Conservation (phyloP, 2,329 filamentous ascomycete genomes). For the Geosmithia putterillii region DNA sequence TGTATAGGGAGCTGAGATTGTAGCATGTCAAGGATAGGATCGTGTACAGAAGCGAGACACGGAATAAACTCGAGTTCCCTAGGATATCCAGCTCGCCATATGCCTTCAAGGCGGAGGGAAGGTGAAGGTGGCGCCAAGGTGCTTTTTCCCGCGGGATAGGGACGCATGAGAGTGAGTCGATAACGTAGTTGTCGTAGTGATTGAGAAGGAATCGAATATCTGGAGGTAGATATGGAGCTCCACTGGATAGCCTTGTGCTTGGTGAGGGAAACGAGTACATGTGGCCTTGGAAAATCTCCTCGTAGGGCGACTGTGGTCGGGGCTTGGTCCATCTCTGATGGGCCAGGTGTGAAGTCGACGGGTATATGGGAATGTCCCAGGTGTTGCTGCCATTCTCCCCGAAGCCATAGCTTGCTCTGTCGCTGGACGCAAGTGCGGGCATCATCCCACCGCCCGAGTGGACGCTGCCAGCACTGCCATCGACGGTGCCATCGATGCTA, state of each 20-base stretch:
- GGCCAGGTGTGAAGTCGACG: neutral
- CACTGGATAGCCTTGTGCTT: neutral
- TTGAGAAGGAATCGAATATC: neutral
- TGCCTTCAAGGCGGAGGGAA: neutral
- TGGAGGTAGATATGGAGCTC: neutral
- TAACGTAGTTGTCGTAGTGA: neutral
- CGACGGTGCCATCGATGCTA: neutral
- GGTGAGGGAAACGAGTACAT: neutral
- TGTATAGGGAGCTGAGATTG: neutral
- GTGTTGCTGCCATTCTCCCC: neutral
- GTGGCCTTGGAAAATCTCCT: neutral
- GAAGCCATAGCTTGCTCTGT: neutral
- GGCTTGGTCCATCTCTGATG: neutral
- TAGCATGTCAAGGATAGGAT: neutral
- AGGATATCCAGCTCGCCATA: neutral
- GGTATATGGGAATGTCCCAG: neutral
- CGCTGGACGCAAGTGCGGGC: neutral
- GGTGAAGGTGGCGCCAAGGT: neutral
- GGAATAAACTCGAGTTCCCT: neutral
- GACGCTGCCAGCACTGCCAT: neutral
- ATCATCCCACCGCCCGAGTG: neutral
- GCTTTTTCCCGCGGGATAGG: neutral
- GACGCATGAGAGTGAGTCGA: neutral
- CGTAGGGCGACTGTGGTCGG: neutral
- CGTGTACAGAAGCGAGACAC: neutral